Conservation (phyloP, 306 rosid genomes). For the Corylus americana region DNA sequence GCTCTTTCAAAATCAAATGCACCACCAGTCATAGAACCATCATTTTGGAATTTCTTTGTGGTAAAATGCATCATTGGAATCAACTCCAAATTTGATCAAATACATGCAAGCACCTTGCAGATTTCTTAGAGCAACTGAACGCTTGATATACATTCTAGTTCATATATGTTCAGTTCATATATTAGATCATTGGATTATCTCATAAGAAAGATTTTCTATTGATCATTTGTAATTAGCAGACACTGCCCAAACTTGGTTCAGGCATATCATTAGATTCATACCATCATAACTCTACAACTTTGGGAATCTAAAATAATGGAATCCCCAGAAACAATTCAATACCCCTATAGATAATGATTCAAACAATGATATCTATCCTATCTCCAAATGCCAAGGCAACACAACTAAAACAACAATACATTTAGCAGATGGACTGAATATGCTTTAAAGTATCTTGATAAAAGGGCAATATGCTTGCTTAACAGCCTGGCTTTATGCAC, state of each 20-base stretch:
- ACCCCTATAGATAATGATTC: too few relatives aligned
- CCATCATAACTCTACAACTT: neutral
- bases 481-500: too few relatives aligned
- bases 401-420: too few relatives aligned
- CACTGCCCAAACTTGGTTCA: neutral
- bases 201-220: neutral
- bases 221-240: neutral
- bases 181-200: neutral
- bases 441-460: too few relatives aligned
- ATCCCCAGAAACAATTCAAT: too few relatives aligned
- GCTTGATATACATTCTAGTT: neutral
- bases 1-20: too few relatives aligned
- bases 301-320: neutral
- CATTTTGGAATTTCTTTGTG: conserved; percentile 35
- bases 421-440: too few relatives aligned
- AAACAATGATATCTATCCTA: too few relatives aligned
- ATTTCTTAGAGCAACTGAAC: neutral
- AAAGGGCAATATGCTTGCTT: too few relatives aligned
- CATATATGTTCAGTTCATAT: neutral
- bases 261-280: conserved; percentile 4
- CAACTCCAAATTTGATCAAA: neutral
- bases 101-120: neutral
- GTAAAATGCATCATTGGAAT: conserved; percentile 5
- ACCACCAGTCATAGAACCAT: too few relatives aligned
- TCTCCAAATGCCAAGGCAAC: too few relatives aligned